Conservation (phyloP, 108 stramenopile species). For the Skeletonema tropicum region DNA sequence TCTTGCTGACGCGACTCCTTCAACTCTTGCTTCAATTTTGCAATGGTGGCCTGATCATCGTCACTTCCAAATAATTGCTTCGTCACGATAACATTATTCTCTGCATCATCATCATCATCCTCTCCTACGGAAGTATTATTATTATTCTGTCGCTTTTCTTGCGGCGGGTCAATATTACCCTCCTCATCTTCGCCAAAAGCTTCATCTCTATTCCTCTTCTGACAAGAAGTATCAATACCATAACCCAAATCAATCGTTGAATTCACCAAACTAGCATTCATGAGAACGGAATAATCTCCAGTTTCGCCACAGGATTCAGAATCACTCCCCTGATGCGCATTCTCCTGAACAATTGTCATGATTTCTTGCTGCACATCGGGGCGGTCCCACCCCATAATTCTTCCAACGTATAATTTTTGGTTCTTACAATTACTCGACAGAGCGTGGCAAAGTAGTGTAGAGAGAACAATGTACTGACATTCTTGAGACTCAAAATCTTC, state of each 20-base stretch:
- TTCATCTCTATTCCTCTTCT: conserved; percentile 16
- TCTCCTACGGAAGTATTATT: not conserved
- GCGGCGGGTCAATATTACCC: conserved; percentile 2
- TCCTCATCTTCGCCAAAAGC: conserved; percentile 21
- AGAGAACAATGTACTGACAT: conserved; percentile 22
- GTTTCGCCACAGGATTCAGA: conserved; percentile 26
- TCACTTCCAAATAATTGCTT: conserved; percentile 8
- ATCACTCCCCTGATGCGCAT: conserved; percentile 9
- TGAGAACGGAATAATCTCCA: conserved; percentile 25
- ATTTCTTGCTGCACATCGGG: conserved; percentile 46
- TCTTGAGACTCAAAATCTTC: conserved; percentile 13
- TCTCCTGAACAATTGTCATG: conserved; percentile 45
- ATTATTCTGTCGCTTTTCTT: conserved; percentile 8
- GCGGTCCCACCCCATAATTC: conserved; percentile 36
- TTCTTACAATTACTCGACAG: conserved; percentile 31
- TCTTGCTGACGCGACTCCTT: conserved; percentile 54
- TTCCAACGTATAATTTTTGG: conserved; percentile 25
- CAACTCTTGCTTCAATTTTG: conserved; percentile 48
- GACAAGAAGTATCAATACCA: conserved; percentile 19
- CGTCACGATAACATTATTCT: not conserved
- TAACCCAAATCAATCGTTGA: conserved; percentile 4
- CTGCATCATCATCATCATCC: conserved; percentile 18
- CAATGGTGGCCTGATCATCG: conserved; percentile 19
- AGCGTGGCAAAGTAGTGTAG: conserved; percentile 36
- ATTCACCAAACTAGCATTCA: conserved; percentile 31